Conservation (phyloP, 768 basidiomycete species). For the Suillus decipiens region DNA sequence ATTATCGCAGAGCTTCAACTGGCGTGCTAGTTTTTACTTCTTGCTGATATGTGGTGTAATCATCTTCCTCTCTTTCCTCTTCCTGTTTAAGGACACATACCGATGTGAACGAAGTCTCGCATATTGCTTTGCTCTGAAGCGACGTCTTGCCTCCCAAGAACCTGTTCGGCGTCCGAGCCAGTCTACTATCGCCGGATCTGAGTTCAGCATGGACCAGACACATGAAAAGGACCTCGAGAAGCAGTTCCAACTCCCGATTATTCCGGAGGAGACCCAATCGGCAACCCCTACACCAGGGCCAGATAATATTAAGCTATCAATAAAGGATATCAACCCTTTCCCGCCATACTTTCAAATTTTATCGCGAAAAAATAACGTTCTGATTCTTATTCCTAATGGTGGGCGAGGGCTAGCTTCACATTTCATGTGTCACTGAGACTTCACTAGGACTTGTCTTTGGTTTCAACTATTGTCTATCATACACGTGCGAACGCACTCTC, state of each 20-base stretch:
- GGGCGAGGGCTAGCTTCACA: not conserved
- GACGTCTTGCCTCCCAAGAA: conserved; percentile 35
- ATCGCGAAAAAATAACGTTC: conserved; percentile 63
- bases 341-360: conserved; percentile 61
- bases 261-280: conserved; percentile 19
- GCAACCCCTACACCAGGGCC: conserved; percentile 17
- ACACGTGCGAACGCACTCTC: conserved; percentile 75
- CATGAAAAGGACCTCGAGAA: conserved; percentile 18
- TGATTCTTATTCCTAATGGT: conserved; percentile 47
- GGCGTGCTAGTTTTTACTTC: conserved; percentile 87
- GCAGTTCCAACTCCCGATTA: conserved; percentile 27
- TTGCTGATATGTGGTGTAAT: conserved; percentile 61
- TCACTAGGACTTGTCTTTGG: conserved; percentile 66
- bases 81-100: conserved; percentile 82
- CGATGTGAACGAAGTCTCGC: conserved; percentile 77
- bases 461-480: conserved; percentile 68
- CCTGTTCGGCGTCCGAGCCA: conserved; percentile 25
- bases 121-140: conserved; percentile 68
- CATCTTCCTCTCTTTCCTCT: conserved; percentile 55
- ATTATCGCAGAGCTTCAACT: conserved; percentile 65
- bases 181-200: conserved; percentile 17
- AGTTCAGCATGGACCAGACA: conserved; percentile 16
- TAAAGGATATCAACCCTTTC: conserved; percentile 77
- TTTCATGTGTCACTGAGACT: conserved; percentile 6
- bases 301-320: conserved; percentile 49